Evolutionary conservation across 768 basidiomycete genomes (phyloP).

Genomic region (Leccinum subgranulosum): DNA sequence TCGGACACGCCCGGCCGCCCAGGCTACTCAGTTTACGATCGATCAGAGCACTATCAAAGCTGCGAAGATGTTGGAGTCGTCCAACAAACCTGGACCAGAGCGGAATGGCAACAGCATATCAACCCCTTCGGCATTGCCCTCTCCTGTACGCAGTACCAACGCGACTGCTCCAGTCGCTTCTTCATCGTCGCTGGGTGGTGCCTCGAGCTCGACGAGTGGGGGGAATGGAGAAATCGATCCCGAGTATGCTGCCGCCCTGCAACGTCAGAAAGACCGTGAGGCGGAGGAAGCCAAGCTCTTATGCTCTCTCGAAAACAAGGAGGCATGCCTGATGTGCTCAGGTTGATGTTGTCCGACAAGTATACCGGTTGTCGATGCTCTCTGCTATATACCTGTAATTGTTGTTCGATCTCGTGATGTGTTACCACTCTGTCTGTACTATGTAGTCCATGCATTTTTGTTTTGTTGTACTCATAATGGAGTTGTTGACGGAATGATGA

Average conservation of each 20-base stretch:
- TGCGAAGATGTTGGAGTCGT: constrained; percentile 33
- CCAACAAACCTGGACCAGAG: constrained; percentile 18
- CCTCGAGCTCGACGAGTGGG: constrained; percentile 24
- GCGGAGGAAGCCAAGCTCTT: constrained; percentile 75
- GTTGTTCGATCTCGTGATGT: background rate
- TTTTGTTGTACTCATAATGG: constrained; percentile 18
- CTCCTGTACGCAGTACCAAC: constrained; percentile 28
- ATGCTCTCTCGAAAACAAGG: constrained; percentile 92
- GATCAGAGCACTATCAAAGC: constrained; percentile 76
- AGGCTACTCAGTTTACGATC: constrained; percentile 97
- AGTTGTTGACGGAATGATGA: background rate
- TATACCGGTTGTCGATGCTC: background rate
- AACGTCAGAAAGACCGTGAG: constrained; percentile 67
- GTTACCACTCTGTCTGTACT: constrained; percentile 9
- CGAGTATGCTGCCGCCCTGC: constrained; percentile 77
- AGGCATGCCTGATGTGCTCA: constrained; percentile 91
- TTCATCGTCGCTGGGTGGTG: constrained; percentile 11
- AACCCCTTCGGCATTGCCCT: constrained; percentile 25
- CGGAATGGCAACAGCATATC: constrained; percentile 16
- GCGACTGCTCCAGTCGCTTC: constrained; percentile 32
- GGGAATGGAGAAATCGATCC: constrained; percentile 46
- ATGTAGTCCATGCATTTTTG: constrained; percentile 3
- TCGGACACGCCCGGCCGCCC: constrained; percentile 89
- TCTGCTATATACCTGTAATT: constrained; percentile 3
- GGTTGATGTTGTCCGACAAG: constrained; percentile 41